Conservation (phyloP, 306 rosid species). For the Lotus japonicus region DNA sequence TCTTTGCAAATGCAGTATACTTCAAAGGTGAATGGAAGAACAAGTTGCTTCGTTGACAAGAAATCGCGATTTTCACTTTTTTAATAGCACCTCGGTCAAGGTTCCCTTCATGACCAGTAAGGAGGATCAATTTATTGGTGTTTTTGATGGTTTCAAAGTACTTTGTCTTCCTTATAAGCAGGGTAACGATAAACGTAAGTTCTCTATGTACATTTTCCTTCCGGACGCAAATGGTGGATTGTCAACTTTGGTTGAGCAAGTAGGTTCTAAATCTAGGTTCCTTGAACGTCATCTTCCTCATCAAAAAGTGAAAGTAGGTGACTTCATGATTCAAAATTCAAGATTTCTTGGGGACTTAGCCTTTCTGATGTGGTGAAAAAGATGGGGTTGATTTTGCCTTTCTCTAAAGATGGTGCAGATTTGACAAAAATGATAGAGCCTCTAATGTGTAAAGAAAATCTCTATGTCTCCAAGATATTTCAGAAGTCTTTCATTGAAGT, state of each 20-base stretch:
- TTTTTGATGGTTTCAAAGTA: slow-evolving; percentile 59
- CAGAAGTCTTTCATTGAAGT: slow-evolving; percentile 78
- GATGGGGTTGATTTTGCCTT: slow-evolving; percentile 63
- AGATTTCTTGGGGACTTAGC: slow-evolving; percentile 64
- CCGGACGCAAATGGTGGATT: slow-evolving; percentile 67
- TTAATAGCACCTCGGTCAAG: slow-evolving; percentile 43
- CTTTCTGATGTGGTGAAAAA: slow-evolving; percentile 42
- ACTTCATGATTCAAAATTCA: slow-evolving; percentile 65
- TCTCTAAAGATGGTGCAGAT: slow-evolving; percentile 32
- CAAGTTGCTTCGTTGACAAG: slow-evolving; percentile 48
- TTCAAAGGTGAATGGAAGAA: slow-evolving; percentile 76
- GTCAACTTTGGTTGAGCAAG: slow-evolving; percentile 52
- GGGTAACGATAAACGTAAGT: slow-evolving; percentile 57
- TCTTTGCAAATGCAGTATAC: slow-evolving; percentile 68
- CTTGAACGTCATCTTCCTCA: slow-evolving; percentile 49
- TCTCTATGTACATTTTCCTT: slow-evolving; percentile 68
- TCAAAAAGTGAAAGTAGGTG: slow-evolving; percentile 38
- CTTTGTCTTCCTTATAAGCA: slow-evolving; percentile 60
- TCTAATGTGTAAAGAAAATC: slow-evolving; percentile 22
- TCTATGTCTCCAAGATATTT: slow-evolving; percentile 46
- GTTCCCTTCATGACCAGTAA: slow-evolving; percentile 75
- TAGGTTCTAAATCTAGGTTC: slow-evolving; percentile 48
- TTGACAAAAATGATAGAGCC: slow-evolving; percentile 77
- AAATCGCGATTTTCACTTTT: slow-evolving; percentile 57
- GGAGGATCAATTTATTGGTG: slow-evolving; percentile 35